These are phyloP conservation scores for Brassica cretica DNA, from an alignment of 345 rosid genomes.

Conservation along the genomic window DNA sequence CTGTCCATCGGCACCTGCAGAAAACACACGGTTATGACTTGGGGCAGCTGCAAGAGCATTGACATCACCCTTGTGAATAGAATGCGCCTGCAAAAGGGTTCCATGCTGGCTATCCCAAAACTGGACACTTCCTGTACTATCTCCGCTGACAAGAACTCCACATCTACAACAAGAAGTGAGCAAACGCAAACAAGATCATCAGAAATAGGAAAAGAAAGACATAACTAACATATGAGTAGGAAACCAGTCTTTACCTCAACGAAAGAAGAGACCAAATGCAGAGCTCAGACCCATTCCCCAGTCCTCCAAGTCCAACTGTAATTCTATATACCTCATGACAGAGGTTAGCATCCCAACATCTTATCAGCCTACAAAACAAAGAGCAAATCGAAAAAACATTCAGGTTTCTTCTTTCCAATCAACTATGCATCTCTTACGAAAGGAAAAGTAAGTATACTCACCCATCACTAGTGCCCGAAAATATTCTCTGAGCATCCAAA, in stretches of 20 bases:
- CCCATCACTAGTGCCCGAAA: conserved; percentile 95
- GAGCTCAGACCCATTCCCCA: conserved; percentile 66
- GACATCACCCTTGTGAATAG: conserved; percentile 86
- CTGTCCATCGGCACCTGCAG: conserved; percentile 98
- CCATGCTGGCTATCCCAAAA: conserved; percentile 93
- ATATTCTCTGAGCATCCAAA: conserved; percentile 57
- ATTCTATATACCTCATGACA: conserved; percentile 78
- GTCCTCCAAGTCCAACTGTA: conserved; percentile 84
- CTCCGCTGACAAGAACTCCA: conserved; percentile 92
- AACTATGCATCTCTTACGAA: conserved; percentile 1
- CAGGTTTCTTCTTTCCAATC: neutral
- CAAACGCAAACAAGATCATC: conserved; percentile 7
- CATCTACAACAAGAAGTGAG: conserved; percentile 46
- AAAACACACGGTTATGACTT: conserved; percentile 80
- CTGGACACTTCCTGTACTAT: conserved; percentile 85
- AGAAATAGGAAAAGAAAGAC: conserved; percentile 9
- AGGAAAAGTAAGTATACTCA: too few relatives aligned
- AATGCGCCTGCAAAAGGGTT: conserved; percentile 77
- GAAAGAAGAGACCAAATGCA: conserved; percentile 90
- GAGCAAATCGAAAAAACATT: neutral
- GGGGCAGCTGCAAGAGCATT: conserved; percentile 87
- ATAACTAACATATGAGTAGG: neutral
- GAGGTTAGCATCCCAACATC: conserved; percentile 86
- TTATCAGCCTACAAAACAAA: conserved; percentile 73
- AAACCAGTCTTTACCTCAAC: conserved; percentile 51